Base-by-base conservation (phyloP, 139 green algal species). In the Chloropicon primus region DNA sequence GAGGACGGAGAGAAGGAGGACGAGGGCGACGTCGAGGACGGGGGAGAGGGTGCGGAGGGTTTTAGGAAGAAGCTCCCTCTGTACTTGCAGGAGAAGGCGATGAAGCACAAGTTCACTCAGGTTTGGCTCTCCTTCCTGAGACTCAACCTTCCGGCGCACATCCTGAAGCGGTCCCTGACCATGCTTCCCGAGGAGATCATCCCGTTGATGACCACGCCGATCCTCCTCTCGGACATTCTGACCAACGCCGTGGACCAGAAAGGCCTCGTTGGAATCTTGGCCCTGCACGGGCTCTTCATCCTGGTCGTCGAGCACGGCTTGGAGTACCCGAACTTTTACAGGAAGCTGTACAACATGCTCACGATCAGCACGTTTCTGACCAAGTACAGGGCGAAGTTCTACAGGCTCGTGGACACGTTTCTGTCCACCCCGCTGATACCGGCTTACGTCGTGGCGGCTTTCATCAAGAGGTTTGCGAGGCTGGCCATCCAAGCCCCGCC, bases 401-500 rank as follows among this genome's bases (percentile, higher is more conserved):
- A 96, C 74, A 74, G 92, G 76, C 89, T 99, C 26, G 86, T 89
- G 24, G 94, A 98, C 80, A 78, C 90, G 10, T 98, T 97, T 81
- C 86, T 99, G 25, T 86, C 90, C 3, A 98, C 94, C 5, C 71
- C 82, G 41, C 84, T 94, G 80, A 87, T 99, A 2, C 94, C 95
- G 0, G 95, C 93, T 2, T 98, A 98, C 87, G 93, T 95, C 0
- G 92, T 87, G 2, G 95, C 94, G 10, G 89, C 94, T 24, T 98
- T 98, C 82, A 85, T 85, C n/a, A 98, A 99, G 88, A 86, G 86
- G 2, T 90, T 96, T 54, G 92, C 88, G 0, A 87, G 95, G 17
- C 85, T 97, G 22, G 87, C 91, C 5, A 76, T 98, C 1, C 22
- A 27, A 2, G 62, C 41, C 22, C 84, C 91, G 0, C 85, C 91